Conservation (phyloP, 1,284 basidiomycete genomes). For the Leucocoprinus gongylophorus region DNA sequence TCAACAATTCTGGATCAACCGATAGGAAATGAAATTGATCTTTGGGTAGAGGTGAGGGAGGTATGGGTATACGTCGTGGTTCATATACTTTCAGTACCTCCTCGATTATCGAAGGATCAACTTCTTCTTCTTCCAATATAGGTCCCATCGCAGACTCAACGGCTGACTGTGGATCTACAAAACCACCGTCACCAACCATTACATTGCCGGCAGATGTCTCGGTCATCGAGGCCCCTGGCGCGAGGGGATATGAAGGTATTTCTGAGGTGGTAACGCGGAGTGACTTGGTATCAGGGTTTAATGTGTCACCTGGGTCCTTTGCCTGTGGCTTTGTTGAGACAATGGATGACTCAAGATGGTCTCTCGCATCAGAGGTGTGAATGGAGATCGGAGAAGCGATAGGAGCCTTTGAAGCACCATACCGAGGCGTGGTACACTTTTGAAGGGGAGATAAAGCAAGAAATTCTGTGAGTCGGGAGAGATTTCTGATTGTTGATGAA, state of each 20-base stretch:
- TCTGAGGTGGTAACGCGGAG: not conserved
- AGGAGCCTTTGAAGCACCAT: not conserved
- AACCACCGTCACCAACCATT: not conserved
- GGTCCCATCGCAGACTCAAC: not conserved
- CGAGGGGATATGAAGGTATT: not conserved
- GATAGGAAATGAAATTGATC: not conserved
- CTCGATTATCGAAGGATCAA: not conserved
- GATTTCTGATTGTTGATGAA: not conserved
- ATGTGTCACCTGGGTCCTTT: not conserved
- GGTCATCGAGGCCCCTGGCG: not conserved
- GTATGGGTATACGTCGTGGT: not conserved
- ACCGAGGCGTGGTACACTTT: not conserved
- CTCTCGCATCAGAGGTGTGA: not conserved
- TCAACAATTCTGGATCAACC: not conserved
- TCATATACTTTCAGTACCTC: not conserved
- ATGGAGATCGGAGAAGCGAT: not conserved
- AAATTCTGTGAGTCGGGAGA: conserved; percentile 4
- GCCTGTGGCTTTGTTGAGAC: not conserved
- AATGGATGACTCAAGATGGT: not conserved
- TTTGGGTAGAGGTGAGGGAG: not conserved
- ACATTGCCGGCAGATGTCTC: not conserved
- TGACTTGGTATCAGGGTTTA: not conserved
- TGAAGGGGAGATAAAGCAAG: not conserved
- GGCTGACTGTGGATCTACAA: not conserved
- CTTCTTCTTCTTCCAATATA: not conserved